Evolutionary conservation across 495 filamentous ascomycete genomes (phyloP), one percentile per base, ranked within the genome.

Genomic region (Penicillium cinerascens): DNA sequence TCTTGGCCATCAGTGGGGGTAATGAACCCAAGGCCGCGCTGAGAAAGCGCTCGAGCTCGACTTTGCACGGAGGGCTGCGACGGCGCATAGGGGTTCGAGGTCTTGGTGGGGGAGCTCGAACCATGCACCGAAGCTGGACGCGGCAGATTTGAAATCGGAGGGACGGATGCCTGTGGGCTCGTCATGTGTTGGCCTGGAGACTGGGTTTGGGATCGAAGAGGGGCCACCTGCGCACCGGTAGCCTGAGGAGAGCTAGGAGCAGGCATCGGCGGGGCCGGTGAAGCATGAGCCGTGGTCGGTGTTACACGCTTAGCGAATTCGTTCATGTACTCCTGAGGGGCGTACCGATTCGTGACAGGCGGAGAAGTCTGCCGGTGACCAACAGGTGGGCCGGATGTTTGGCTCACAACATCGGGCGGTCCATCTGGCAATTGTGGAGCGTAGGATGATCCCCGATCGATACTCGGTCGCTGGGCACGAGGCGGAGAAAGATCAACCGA

Each of bases 171-270:
- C 22, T 75, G 76, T 3, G 79, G 74, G 17, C 81, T 79, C 48
- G 78, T 76, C 37, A 82, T 27, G 35, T 71, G 70, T 37, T 69
- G 70, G 17, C 84, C 82, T 6, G 93, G 92, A 17, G 91, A 96
- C 64, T 95, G 89, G 1, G 92, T 96, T 57, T 90, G 87, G 13
- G 92, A 88, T 46, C 91, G 81, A 43, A 87, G 86, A 16, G 88
- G 79, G 20, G 71, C 72, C 54, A 69, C 72, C 22, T 64, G 60
- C 4, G 56, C 36, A 13, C 68, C 65, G 21, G 54, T 51, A 13
- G 64, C 29, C 51, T 56, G 60, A 1, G 64, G 58, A 44, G 55
- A 53, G 61, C 33, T 53, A 35, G 46, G 56, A 42, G 61, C 65
- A 57, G 50, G 79, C 66, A 36, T 72, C 69, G 56, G 47, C 54